Conservation (phyloP, 2,329 filamentous ascomycete species). For the Elsinoe arachidis region DNA sequence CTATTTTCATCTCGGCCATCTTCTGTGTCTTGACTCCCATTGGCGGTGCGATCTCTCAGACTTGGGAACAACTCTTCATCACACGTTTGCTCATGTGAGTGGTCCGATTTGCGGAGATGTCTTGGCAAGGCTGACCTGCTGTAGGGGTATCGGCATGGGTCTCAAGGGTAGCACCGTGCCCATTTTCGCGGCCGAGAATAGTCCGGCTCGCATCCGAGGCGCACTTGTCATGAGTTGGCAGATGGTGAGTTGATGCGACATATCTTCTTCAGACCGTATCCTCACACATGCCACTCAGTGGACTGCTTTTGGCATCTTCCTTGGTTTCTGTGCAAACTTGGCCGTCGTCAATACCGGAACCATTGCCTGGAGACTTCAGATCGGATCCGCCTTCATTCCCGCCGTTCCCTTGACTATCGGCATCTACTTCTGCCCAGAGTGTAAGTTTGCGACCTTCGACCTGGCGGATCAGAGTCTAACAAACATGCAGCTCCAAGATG, state of each 20-base stretch:
- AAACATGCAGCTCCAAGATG: conserved; percentile 24
- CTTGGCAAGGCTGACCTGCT: neutral
- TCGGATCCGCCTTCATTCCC: conserved; percentile 41
- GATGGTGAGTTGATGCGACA: conserved; percentile 16
- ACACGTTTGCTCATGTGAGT: conserved; percentile 14
- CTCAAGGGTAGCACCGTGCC: conserved; percentile 16
- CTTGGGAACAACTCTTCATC: conserved; percentile 15
- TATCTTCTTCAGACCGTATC: no score
- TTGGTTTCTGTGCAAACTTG: conserved; percentile 35
- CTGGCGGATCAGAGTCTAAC: neutral
- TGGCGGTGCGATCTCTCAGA: conserved; percentile 13
- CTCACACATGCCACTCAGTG: conserved; percentile 24
- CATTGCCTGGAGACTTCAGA: conserved; percentile 38
- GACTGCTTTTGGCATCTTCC: conserved; percentile 33
- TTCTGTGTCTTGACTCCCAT: conserved; percentile 14
- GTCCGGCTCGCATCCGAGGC: conserved; percentile 19
- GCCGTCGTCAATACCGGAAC: conserved; percentile 31
- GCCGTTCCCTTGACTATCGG: conserved; percentile 38
- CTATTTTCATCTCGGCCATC: conserved; percentile 29
- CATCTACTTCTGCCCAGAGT: conserved; percentile 26
- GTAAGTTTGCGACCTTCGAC: neutral
- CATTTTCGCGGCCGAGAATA: conserved; percentile 15
- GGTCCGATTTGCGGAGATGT: neutral
- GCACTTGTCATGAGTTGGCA: conserved; percentile 28
- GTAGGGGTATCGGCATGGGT: conserved; percentile 17